Evolutionary conservation across 306 rosid species (phyloP), one percentile per base, ranked within the genome.

Genomic region (Pyrus pyrifolia): DNA sequence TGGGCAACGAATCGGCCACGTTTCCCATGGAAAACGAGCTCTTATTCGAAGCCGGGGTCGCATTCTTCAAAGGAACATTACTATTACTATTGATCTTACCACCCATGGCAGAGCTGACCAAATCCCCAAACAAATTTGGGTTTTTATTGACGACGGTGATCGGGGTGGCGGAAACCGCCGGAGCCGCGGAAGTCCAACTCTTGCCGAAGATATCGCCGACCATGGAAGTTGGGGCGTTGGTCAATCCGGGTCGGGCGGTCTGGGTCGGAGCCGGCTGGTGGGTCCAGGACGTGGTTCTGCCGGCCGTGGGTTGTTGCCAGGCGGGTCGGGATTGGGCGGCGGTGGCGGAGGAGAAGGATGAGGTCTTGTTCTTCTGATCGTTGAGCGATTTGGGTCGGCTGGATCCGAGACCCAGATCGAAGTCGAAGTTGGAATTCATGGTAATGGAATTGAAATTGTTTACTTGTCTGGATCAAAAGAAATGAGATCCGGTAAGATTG

Each of bases 151-250:
- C 86, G 60, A 92, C 82, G 17, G 90, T 86, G 31, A 96, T 75
- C 40, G 82, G 85, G 8, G 78, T n/a, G 27, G 15, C 38, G 49
- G 91, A 81, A 63, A 59, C 74, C 2, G 91, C 49, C 25, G 92
- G 77, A 27, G 72, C 81, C 11, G 90, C 18, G 19, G 99, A 88
- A 69, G 86, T 81, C 98, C 99, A 92, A 29, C 78, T 92, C 81
- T 92, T 96, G 44, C 99, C 99, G 57, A 82, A 81, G 78, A 96
- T 96, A 67, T 96, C 99, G 9, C 99, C 99, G 8, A 85, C 98
- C 99, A 92, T 92, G 35, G 99, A 89, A 58, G 88, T 46, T 18
- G 97, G 87, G 21, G 76, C 88, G 68, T 78, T 77, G 4, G 88
- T 71, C 22, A 88, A 71, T 11, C 83, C 88, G 52, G 90, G 68